Base-by-base conservation (phyloP, 202 grass and related monocot species). In the Thinopyrum obtusiflorum region DNA sequence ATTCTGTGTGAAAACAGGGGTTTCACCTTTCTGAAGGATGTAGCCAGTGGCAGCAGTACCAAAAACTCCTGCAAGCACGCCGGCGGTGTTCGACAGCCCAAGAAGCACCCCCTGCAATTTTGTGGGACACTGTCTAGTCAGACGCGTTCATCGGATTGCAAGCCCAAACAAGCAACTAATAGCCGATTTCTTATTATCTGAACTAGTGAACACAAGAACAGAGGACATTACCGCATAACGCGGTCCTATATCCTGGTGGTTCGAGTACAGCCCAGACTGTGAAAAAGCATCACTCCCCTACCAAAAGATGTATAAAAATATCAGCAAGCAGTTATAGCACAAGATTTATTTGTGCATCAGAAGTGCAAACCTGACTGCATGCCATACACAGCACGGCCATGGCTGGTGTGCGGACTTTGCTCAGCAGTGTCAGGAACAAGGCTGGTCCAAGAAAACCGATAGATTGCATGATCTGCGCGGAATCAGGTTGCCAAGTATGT, bases 401-500 rank as follows among this genome's bases (percentile, higher is more conserved):
- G 33, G 87, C 90, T 55, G 97, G 97, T 82, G 88, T 94, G 7
- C 35, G 83, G 64, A 94, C 91, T 91, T 91, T 88, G 77, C 88
- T 95, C 82, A 95, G 68, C 53, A 92, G 91, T 55, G 96, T 91
- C 82, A 98, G 78, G 84, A 98, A 98, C 39, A 98, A 91, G 63
- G 97, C 97, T 65, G 97, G 93, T 37, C 97, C 97, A 57, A 98
- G 93, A 81, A 98, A 98, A 63, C 97, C 97, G 82, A 98, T 96
- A 33, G 97, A 91, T 84, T 98, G 97, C 97, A 98, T 98, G 89
- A 98, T 98, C 93, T 96, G 36, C 51, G 76, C 18, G 18, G 28
- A 77, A 76, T 44, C 12, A 78, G 17, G 10, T 83, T 47, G 44
- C 44, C 69, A 24, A 67, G 25, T 73, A 69, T 74, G 59, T 82